A percentile compares a stretch with the other conserved stretches of the same genome.
Evolutionary conservation across 2,329 filamentous ascomycete genomes (phyloP).

Genomic region (Zymoseptoria brevis): DNA sequence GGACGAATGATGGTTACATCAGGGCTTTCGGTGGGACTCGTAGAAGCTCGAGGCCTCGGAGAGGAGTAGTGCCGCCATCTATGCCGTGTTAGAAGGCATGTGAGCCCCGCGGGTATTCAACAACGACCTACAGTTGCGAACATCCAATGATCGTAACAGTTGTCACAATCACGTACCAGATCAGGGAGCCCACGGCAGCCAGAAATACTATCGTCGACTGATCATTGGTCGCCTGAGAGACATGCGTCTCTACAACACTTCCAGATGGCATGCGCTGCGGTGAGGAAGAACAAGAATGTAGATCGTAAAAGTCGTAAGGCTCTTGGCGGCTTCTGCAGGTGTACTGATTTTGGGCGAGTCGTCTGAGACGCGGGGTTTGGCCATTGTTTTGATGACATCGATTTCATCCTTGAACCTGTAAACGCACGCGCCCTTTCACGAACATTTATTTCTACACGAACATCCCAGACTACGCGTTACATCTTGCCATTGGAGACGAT

Average conservation of each 20-base stretch:
- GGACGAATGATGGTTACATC: slow-evolving; percentile 87
- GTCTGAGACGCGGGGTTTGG: neutral
- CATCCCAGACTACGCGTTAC: neutral
- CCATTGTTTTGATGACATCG: neutral
- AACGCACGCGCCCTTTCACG: neutral
- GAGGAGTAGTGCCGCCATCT: slow-evolving; percentile 50
- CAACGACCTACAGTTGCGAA: slow-evolving; percentile 46
- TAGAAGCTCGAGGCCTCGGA: slow-evolving; percentile 22
- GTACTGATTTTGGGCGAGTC: neutral
- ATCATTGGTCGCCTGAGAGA: slow-evolving; percentile 8
- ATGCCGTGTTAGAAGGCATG: neutral
- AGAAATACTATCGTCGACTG: slow-evolving; percentile 18
- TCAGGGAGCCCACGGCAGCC: slow-evolving; percentile 22
- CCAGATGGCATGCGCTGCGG: slow-evolving; percentile 21
- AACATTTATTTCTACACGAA: neutral
- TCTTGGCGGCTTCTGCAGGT: neutral
- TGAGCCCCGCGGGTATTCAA: neutral
- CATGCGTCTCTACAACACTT: slow-evolving; percentile 17
- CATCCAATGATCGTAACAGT: slow-evolving; percentile 52
- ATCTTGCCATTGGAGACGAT: neutral
- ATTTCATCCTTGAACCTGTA: neutral
- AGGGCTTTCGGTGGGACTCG: slow-evolving; percentile 47
- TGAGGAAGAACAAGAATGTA: neutral
- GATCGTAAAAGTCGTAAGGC: neutral
- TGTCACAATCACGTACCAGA: slow-evolving; percentile 41